Conservation (phyloP, 1,139 yeast species). For the Debaryomycetaceae sp. region DNA sequence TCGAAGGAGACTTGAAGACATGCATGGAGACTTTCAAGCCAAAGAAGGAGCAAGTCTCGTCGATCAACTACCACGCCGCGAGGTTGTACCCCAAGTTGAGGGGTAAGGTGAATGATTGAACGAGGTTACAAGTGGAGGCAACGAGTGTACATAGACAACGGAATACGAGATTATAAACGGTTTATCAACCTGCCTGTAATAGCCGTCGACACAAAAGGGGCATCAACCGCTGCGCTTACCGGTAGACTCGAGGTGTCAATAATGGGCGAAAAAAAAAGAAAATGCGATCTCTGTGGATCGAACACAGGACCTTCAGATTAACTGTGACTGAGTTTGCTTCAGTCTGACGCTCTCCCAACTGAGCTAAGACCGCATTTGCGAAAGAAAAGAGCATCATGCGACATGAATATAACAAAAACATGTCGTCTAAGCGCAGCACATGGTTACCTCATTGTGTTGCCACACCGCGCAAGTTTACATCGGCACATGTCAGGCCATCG, state of each 20-base stretch:
- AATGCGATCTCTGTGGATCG: constrained; percentile 88
- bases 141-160: constrained; percentile 4
- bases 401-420: too few relatives aligned
- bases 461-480: too few relatives aligned
- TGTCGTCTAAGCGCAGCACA: too few relatives aligned
- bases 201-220: too few relatives aligned
- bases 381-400: too few relatives aligned
- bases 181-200: too few relatives aligned
- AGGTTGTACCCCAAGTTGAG: constrained; percentile 75
- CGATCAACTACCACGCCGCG: constrained; percentile 79
- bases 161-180: too few relatives aligned
- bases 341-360: constrained; percentile 91
- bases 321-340: constrained; percentile 45
- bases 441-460: too few relatives aligned
- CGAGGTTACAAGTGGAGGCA: background rate
- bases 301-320: constrained; percentile 89
- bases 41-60: constrained; percentile 39
- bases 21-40: constrained; percentile 49
- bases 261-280: constrained; percentile 15
- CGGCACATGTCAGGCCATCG: too few relatives aligned
- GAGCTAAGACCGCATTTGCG: constrained; percentile 75
- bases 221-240: too few relatives aligned
- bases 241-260: too few relatives aligned
- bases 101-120: constrained; percentile 68
- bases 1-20: constrained; percentile 49